Evolutionary conservation across 768 basidiomycete genomes (phyloP).

Genomic region (Lactarius deliciosus): DNA sequence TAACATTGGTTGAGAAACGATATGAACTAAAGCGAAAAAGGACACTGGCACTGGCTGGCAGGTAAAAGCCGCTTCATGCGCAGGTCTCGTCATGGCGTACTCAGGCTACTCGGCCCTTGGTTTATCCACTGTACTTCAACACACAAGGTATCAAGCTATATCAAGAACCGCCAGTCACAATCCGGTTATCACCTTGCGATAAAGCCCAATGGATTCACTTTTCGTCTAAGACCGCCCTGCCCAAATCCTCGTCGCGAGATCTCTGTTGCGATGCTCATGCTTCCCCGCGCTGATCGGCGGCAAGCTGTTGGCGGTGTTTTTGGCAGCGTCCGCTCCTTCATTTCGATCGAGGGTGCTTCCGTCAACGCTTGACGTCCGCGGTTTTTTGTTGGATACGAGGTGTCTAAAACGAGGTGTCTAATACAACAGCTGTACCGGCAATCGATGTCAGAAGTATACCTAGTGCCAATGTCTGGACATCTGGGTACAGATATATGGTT

Average conservation of each 20-base stretch:
- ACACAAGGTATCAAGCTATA: background rate
- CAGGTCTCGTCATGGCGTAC: too few species aligned
- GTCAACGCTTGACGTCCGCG: slow-evolving; percentile 52
- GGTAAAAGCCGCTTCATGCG: too few species aligned
- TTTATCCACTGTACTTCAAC: too few species aligned
- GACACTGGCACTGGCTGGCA: too few species aligned
- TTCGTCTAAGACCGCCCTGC: slow-evolving; percentile 28
- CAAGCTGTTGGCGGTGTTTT: slow-evolving; percentile 36
- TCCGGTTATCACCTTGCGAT: too few species aligned
- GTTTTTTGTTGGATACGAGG: slow-evolving; percentile 34
- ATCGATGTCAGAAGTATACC: slow-evolving; percentile 46
- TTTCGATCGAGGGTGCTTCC: background rate
- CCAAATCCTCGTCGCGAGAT: background rate
- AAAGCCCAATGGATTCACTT: too few species aligned
- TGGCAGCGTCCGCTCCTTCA: slow-evolving; percentile 41
- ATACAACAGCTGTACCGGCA: background rate
- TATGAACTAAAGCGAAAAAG: background rate
- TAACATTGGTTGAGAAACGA: background rate
- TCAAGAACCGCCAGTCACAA: too few species aligned
- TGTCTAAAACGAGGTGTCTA: background rate
- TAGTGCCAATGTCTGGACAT: slow-evolving; percentile 53
- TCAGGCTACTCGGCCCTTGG: too few species aligned
- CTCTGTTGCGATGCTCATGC: slow-evolving; percentile 11
- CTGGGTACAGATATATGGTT: slow-evolving; percentile 69
- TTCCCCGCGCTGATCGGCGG: slow-evolving; percentile 31